Percentiles rank a stretch among this genome's conserved stretches.
Conservation (phyloP, 2,329 filamentous ascomycete species). For the Xylariales sp. region DNA sequence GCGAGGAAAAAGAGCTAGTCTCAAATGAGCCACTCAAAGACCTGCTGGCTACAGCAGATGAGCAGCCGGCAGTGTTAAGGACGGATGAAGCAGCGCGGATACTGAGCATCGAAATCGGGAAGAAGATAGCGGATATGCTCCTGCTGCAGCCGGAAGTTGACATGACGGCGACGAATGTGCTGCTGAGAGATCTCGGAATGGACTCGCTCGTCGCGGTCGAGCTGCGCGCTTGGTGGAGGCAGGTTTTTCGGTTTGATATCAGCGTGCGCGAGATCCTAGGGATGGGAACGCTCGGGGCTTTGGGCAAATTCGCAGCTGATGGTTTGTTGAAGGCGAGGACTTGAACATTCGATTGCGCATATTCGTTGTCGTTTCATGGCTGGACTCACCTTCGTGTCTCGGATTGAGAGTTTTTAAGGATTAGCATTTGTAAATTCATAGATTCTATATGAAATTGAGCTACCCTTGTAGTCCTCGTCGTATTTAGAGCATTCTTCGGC, state of each 20-base stretch:
- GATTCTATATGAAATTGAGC: too few species aligned
- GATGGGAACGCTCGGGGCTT: slow-evolving; percentile 2
- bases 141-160: neutral
- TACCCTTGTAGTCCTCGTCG: too few species aligned
- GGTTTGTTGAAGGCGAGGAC: slow-evolving; percentile 7
- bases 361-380: too few species aligned
- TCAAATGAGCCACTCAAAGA: slow-evolving; percentile 6
- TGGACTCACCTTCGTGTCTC: too few species aligned
- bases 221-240: slow-evolving; percentile 57
- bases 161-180: slow-evolving; percentile 3
- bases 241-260: slow-evolving; percentile 28
- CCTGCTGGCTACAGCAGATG: neutral
- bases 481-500: too few species aligned
- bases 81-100: slow-evolving; percentile 1
- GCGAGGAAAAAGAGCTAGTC: neutral
- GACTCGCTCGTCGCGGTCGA: slow-evolving; percentile 37
- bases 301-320: slow-evolving; percentile 21
- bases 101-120: slow-evolving; percentile 2
- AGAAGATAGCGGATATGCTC: slow-evolving; percentile 14
- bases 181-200: slow-evolving; percentile 20
- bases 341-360: neutral
- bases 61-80: neutral
- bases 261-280: slow-evolving; percentile 14
- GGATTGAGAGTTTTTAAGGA: too few species aligned
- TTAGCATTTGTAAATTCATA: too few species aligned